A percentile compares a stretch with the other conserved stretches of the same genome.
Conservation (phyloP, 2,329 filamentous ascomycete genomes). For the Periglandula ipomoeae region DNA sequence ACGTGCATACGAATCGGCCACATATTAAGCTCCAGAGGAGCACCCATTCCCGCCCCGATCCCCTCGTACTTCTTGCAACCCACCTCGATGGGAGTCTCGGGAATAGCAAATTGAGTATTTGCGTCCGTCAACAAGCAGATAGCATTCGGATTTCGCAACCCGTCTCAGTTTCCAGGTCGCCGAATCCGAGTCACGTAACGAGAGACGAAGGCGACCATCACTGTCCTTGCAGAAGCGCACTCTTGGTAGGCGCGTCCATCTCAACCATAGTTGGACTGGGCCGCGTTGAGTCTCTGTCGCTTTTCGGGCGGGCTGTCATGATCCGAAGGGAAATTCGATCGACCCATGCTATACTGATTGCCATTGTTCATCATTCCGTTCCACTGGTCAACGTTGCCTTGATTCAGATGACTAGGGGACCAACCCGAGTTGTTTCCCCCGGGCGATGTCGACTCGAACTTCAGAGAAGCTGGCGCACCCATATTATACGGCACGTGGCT, state of each 20-base stretch:
- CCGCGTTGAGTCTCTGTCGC: slow-evolving; percentile 40
- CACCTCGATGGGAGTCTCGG: not conserved
- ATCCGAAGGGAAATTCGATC: slow-evolving; percentile 21
- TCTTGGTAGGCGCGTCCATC: not conserved
- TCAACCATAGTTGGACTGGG: slow-evolving; percentile 32
- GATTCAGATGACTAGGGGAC: slow-evolving; percentile 43
- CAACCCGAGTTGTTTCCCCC: slow-evolving; percentile 36
- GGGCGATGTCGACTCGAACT: slow-evolving; percentile 47
- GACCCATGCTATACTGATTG: slow-evolving; percentile 27
- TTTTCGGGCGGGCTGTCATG: slow-evolving; percentile 41
- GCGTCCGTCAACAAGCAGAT: not conserved
- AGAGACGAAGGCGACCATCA: not conserved
- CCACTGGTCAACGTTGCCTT: slow-evolving; percentile 34
- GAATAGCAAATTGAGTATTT: not conserved
- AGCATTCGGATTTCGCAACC: not conserved
- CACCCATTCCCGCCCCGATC: not conserved
- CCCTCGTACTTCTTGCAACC: not conserved
- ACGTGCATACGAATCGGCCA: not conserved
- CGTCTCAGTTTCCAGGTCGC: not conserved
- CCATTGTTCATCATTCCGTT: slow-evolving; percentile 38
- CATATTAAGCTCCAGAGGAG: not conserved
- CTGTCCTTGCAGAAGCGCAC: not conserved
- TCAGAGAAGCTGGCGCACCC: slow-evolving; percentile 27
- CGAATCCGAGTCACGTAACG: not conserved
- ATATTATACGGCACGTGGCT: slow-evolving; percentile 25